Percentiles rank a stretch among this genome's conserved stretches.
These are phyloP conservation scores for Fusarium anguioides DNA, from an alignment of 2,329 filamentous ascomycete species.

Conservation along the genomic window DNA sequence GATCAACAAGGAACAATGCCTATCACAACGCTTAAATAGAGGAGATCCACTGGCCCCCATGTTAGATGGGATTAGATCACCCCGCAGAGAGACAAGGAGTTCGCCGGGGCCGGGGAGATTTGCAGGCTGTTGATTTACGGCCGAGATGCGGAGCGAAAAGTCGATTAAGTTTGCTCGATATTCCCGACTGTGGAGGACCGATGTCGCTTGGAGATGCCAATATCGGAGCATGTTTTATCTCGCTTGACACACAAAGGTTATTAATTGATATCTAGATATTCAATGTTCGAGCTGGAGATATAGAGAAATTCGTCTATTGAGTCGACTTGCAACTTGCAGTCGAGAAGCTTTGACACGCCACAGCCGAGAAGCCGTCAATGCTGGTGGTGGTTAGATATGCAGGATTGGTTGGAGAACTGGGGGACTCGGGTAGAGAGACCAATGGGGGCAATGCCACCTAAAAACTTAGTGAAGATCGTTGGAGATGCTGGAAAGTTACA, in stretches of 20 bases:
- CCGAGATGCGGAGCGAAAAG: conserved; percentile 27
- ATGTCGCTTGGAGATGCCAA: conserved; percentile 31
- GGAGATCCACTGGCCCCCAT: conserved; percentile 7
- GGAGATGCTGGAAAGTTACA: conserved; percentile 14
- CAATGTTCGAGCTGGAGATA: not conserved
- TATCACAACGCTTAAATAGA: conserved; percentile 9
- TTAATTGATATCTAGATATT: not conserved
- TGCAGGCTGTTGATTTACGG: conserved; percentile 21
- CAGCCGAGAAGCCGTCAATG: conserved; percentile 23
- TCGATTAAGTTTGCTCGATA: conserved; percentile 11
- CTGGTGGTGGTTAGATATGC: conserved; percentile 29
- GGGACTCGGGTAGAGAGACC: not conserved
- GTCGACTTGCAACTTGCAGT: too few relatives aligned
- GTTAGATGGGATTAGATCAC: conserved; percentile 14
- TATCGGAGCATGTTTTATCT: conserved; percentile 17
- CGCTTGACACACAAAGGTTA: conserved; percentile 5
- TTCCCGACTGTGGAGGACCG: conserved; percentile 14
- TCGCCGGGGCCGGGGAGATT: conserved; percentile 5
- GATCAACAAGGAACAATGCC: conserved; percentile 12
- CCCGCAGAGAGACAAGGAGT: conserved; percentile 31
- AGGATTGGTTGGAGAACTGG: conserved; percentile 15
- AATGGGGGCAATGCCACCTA: not conserved
- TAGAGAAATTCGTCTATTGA: not conserved
- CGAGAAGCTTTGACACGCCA: conserved; percentile 20
- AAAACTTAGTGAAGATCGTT: not conserved